Percentiles rank a stretch among this genome's conserved stretches.
These are phyloP conservation scores for Trichoderma arundinaceum DNA, from an alignment of 2,329 filamentous ascomycete species.

Conservation along the genomic window DNA sequence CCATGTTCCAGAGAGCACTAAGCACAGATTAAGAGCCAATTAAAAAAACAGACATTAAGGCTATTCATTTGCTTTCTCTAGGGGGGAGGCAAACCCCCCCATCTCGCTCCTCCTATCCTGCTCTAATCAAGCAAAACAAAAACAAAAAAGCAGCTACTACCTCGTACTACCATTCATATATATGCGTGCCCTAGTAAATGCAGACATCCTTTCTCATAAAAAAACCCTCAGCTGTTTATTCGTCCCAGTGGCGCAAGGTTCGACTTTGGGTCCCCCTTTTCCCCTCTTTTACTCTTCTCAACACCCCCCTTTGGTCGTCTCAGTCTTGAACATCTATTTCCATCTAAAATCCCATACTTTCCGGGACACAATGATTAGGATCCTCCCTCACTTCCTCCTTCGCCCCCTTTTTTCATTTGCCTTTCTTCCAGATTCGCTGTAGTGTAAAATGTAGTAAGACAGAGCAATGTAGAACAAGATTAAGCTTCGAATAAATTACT, in stretches of 20 bases:
- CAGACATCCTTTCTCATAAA: constrained; percentile 1
- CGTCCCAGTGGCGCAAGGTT: not conserved
- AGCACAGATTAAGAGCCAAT: not conserved
- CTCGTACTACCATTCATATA: constrained; percentile 5
- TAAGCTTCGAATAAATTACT: constrained; percentile 16
- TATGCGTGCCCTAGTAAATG: not conserved
- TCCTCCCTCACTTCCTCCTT: not conserved
- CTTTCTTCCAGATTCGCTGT: not conserved
- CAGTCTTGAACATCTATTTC: not conserved
- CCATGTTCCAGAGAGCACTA: not conserved
- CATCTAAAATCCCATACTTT: constrained; percentile 10
- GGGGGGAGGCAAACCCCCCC: not conserved
- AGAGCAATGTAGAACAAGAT: constrained; percentile 15
- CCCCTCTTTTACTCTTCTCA: not conserved
- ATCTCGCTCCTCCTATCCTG: not conserved
- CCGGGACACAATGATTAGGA: not conserved
- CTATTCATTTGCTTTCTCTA: constrained; percentile 1
- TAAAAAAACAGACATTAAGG: not conserved
- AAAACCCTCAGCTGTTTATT: not conserved
- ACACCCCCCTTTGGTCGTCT: not conserved
- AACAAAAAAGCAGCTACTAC: not conserved
- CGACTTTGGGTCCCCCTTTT: not conserved
- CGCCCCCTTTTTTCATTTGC: not conserved
- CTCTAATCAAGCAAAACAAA: not conserved
- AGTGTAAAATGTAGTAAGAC: constrained; percentile 10